These are phyloP conservation scores for Saturnispora mendoncae DNA, from an alignment of 805 yeast species.

Conservation along the genomic window DNA sequence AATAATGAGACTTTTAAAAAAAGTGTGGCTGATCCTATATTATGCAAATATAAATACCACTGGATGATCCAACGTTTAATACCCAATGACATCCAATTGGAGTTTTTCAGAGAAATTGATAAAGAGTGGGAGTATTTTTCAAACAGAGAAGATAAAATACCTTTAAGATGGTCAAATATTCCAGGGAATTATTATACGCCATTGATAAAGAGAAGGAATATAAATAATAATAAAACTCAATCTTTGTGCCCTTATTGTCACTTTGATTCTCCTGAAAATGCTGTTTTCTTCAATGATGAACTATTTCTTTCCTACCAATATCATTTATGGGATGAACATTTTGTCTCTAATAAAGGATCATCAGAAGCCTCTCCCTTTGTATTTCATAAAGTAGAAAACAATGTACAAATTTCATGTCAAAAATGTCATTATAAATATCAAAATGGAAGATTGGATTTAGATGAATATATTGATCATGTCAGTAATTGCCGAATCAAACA, in stretches of 20 bases:
- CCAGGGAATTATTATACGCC: slow-evolving; percentile 4
- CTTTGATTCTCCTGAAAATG: neutral
- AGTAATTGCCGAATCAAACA: neutral
- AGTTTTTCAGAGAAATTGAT: neutral
- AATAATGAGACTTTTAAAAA: neutral
- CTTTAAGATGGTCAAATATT: neutral
- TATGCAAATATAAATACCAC: neutral
- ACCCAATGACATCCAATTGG: neutral
- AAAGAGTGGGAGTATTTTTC: slow-evolving; percentile 1
- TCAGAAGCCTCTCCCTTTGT: slow-evolving; percentile 1
- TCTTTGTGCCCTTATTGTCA: slow-evolving; percentile 7
- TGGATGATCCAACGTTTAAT: slow-evolving; percentile 1
- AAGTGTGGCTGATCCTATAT: neutral
- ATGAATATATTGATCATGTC: slow-evolving; percentile 2
- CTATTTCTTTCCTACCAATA: slow-evolving; percentile 2
- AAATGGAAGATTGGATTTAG: neutral
- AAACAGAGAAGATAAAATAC: neutral
- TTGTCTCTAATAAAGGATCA: neutral
- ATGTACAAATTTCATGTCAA: neutral
- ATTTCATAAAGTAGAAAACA: neutral
- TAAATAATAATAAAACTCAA: neutral
- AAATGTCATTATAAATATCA: neutral
- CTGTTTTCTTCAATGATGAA: slow-evolving; percentile 1
- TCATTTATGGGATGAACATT: slow-evolving; percentile 6
- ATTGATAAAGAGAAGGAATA: neutral